phyloP scores from a whole-genome alignment of 345 rosid species.

The Heritiera littoralis region DNA sequence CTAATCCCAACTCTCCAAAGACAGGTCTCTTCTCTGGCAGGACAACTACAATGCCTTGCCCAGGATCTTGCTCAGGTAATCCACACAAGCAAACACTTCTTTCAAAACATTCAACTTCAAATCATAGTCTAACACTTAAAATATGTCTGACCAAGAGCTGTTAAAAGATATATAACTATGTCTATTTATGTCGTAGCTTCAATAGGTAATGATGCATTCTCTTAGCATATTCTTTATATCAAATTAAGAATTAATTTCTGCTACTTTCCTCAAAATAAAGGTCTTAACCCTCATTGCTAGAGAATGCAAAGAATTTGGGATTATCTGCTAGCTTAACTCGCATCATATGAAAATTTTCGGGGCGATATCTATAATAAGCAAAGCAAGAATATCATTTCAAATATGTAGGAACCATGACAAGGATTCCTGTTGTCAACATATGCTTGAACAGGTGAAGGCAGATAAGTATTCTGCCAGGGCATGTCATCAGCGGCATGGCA shows the following conservation, averaged over 20 bases:
- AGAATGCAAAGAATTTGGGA: background rate
- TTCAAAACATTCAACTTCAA: background rate
- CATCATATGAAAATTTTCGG: background rate
- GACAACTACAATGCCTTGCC: slow-evolving; percentile 79
- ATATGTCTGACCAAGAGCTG: background rate
- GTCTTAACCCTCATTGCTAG: background rate
- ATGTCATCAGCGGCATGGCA: slow-evolving; percentile 36
- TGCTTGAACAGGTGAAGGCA: slow-evolving; percentile 68
- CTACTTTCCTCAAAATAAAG: background rate
- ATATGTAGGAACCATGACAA: background rate
- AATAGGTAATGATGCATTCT: background rate
- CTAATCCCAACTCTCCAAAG: slow-evolving; percentile 75
- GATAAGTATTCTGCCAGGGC: slow-evolving; percentile 52
- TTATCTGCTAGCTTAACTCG: background rate
- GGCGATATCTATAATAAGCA: background rate
- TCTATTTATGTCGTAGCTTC: background rate
- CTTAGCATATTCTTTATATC: background rate
- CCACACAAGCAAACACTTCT: background rate
- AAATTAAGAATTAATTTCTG: background rate
- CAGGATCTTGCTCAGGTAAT: slow-evolving; percentile 79
- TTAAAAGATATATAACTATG: background rate
- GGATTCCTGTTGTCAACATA: slow-evolving; percentile 16
- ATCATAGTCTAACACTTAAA: background rate
- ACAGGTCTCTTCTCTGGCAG: slow-evolving; percentile 86
- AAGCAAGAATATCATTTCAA: too few species aligned